Percentiles rank a stretch among this genome's conserved stretches.
Conservation (phyloP, 495 filamentous ascomycete genomes). For the Trichoderma gamsii region DNA sequence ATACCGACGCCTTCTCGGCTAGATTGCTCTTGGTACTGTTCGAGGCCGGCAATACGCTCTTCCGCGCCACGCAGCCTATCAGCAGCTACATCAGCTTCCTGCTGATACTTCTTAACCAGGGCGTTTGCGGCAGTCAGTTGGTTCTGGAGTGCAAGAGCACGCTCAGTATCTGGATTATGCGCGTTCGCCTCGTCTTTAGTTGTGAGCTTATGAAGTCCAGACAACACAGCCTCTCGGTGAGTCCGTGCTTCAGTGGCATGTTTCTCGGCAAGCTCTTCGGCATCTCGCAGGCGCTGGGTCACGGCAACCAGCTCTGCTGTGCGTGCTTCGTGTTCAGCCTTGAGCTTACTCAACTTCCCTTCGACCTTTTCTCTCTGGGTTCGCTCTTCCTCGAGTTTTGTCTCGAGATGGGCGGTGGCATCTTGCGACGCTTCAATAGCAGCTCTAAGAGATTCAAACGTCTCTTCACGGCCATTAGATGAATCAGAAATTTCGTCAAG, state of each 20-base stretch:
- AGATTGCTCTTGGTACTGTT: slow-evolving; percentile 94
- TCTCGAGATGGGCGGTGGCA: slow-evolving; percentile 68
- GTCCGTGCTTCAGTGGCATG: slow-evolving; percentile 80
- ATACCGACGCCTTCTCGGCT: slow-evolving; percentile 86
- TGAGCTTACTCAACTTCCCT: slow-evolving; percentile 69
- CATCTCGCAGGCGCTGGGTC: slow-evolving; percentile 68
- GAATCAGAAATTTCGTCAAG: slow-evolving; percentile 60
- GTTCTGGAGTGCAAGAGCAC: slow-evolving; percentile 68
- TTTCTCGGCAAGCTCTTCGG: slow-evolving; percentile 85
- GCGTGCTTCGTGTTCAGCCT: slow-evolving; percentile 77
- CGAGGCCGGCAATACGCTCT: slow-evolving; percentile 90
- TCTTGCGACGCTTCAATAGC: slow-evolving; percentile 73
- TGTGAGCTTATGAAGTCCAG: slow-evolving; percentile 69
- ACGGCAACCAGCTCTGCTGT: slow-evolving; percentile 71
- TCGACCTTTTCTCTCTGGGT: slow-evolving; percentile 70
- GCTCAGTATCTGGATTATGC: slow-evolving; percentile 59
- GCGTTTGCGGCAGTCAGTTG: slow-evolving; percentile 73
- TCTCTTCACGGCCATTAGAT: slow-evolving; percentile 63
- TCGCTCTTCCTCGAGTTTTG: slow-evolving; percentile 79
- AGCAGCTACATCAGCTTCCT: slow-evolving; percentile 79
- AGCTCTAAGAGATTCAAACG: slow-evolving; percentile 67
- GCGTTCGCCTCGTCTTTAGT: slow-evolving; percentile 45
- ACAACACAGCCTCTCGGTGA: slow-evolving; percentile 76
- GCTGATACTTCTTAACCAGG: slow-evolving; percentile 78
- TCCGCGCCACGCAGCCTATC: slow-evolving; percentile 89